phyloP scores from a whole-genome alignment of 148 eudicot genomes.

The Linanthus parryae region DNA sequence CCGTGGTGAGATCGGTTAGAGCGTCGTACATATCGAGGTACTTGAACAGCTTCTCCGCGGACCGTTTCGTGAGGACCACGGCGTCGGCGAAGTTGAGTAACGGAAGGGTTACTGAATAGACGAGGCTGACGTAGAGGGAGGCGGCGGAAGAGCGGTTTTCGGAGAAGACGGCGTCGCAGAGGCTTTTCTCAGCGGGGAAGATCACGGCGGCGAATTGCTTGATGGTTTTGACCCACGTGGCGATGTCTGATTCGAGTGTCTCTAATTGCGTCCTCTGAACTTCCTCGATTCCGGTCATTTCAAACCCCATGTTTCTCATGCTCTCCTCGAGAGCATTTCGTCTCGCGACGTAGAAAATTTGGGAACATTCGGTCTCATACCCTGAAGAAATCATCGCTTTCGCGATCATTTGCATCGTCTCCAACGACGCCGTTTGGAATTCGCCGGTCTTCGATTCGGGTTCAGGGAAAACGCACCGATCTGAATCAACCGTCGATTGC shows the following conservation, averaged over 20 bases:
- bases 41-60: constrained; percentile 73
- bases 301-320: constrained; percentile 36
- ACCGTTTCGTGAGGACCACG: constrained; percentile 44
- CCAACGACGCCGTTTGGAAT: constrained; percentile 33
- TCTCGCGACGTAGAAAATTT: constrained; percentile 35
- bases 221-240: constrained; percentile 49
- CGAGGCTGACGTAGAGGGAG: constrained; percentile 33
- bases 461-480: constrained; percentile 5
- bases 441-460: not conserved
- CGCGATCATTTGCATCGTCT: constrained; percentile 30
- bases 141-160: constrained; percentile 4
- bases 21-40: constrained; percentile 74
- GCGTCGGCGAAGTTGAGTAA: constrained; percentile 73
- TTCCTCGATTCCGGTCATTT: constrained; percentile 55
- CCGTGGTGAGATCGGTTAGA: constrained; percentile 26
- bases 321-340: constrained; percentile 35
- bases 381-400: constrained; percentile 49
- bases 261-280: constrained; percentile 64
- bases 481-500: constrained; percentile 8
- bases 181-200: constrained; percentile 39
- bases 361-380: constrained; percentile 52
- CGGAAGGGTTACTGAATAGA: constrained; percentile 34
- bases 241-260: constrained; percentile 43
- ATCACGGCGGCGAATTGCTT: constrained; percentile 37
- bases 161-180: constrained; percentile 37